These are phyloP conservation scores for Penicillium silybi DNA, from an alignment of 495 filamentous ascomycete species.

Conservation along the genomic window DNA sequence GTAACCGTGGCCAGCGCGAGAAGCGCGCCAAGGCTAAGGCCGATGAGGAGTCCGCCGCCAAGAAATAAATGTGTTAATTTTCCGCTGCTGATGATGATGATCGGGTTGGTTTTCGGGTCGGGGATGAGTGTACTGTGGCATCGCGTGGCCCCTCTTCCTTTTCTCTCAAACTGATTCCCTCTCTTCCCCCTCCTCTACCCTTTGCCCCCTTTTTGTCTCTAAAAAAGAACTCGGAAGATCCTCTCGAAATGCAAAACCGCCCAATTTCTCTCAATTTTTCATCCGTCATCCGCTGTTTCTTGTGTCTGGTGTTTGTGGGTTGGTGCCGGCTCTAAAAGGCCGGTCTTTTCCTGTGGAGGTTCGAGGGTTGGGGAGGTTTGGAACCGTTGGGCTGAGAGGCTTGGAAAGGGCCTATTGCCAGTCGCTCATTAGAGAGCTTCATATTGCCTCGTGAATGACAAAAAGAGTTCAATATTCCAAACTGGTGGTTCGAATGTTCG, in stretches of 20 bases:
- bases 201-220: constrained; percentile 35
- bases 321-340: not conserved
- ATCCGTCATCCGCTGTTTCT: not conserved
- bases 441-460: not conserved
- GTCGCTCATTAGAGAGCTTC: not conserved
- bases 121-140: constrained; percentile 43
- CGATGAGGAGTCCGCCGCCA: constrained; percentile 80
- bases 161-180: constrained; percentile 26
- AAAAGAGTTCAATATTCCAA: not conserved
- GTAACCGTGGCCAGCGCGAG: constrained; percentile 76
- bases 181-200: constrained; percentile 16
- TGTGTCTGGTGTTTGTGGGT: constrained; percentile 4
- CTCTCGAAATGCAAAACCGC: constrained; percentile 42
- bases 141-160: constrained; percentile 39
- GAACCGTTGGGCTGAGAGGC: not conserved
- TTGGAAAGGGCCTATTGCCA: not conserved
- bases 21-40: constrained; percentile 93
- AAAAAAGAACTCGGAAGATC: constrained; percentile 41
- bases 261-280: constrained; percentile 29
- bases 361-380: not conserved
- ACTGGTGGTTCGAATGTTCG: not conserved
- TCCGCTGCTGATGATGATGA: constrained; percentile 48
- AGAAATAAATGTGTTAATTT: constrained; percentile 70
- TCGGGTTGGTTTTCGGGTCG: constrained; percentile 43
- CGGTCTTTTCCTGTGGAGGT: not conserved